A percentile compares a stretch with the other conserved stretches of the same genome.
These are phyloP conservation scores for Pseudoscleropodium purum DNA, from an alignment of 225 moss, liverwort and hornwort species.

Conservation along the genomic window DNA sequence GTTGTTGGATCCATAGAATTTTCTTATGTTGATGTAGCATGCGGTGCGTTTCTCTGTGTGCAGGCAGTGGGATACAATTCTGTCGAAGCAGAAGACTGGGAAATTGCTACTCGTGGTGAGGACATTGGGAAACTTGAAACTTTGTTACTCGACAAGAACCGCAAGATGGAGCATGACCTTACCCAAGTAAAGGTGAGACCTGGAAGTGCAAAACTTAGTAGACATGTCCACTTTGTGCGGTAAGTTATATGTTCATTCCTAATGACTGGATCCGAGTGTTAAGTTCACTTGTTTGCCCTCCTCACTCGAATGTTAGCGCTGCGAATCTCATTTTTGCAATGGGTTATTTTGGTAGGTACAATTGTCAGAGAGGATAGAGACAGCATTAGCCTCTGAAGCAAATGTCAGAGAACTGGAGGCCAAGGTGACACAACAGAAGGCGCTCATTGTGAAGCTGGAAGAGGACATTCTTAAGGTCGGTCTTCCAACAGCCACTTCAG, in stretches of 20 bases:
- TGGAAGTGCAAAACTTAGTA: neutral
- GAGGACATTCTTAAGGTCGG: slow-evolving; percentile 85
- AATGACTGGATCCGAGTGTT: neutral
- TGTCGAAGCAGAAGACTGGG: slow-evolving; percentile 93
- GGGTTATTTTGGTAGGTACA: slow-evolving; percentile 44
- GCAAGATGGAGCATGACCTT: slow-evolving; percentile 91
- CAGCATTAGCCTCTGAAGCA: slow-evolving; percentile 48
- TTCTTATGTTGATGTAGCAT: neutral
- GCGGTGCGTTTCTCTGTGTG: neutral
- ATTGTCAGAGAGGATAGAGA: slow-evolving; percentile 49
- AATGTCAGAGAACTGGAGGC: slow-evolving; percentile 49
- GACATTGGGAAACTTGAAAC: slow-evolving; percentile 92
- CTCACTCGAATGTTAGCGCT: neutral
- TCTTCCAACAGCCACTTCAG: neutral
- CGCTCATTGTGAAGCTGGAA: slow-evolving; percentile 75
- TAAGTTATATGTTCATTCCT: neutral
- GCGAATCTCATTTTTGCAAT: neutral
- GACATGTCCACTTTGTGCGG: neutral
- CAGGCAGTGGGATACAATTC: slow-evolving; percentile 96
- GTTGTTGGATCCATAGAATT: neutral
- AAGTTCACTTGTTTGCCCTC: neutral
- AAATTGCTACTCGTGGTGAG: slow-evolving; percentile 77
- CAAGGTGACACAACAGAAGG: slow-evolving; percentile 79
- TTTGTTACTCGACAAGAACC: slow-evolving; percentile 78
- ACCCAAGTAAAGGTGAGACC: slow-evolving; percentile 49